Percentiles rank a stretch among this genome's conserved stretches.
Evolutionary conservation across 2,329 filamentous ascomycete species (phyloP).

Genomic region (Penicillium expansum): DNA sequence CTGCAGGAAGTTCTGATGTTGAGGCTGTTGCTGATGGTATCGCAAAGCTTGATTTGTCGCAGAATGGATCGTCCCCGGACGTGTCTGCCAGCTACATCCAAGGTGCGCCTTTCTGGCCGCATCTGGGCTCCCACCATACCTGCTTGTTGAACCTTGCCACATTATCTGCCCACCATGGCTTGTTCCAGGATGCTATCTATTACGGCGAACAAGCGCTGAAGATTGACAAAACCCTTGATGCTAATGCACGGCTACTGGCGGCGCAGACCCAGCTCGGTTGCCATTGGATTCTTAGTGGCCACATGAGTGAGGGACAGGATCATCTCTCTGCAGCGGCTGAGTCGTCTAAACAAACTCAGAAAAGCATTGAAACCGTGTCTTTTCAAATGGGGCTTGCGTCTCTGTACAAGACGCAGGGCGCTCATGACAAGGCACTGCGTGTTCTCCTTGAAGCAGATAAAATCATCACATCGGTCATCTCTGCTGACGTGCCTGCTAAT

Average conservation of each 20-base stretch:
- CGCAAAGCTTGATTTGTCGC: conserved; percentile 40
- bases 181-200: conserved; percentile 84
- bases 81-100: conserved; percentile 48
- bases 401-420: conserved; percentile 48
- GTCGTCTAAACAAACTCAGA: conserved; percentile 49
- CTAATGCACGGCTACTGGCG: conserved; percentile 53
- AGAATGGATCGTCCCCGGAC: conserved; percentile 32
- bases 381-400: conserved; percentile 45
- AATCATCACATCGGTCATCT: conserved; percentile 44
- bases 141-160: conserved; percentile 71
- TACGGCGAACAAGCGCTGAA: conserved; percentile 82
- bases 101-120: conserved; percentile 73
- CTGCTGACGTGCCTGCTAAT: conserved; percentile 31
- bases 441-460: conserved; percentile 51
- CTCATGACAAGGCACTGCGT: conserved; percentile 49
- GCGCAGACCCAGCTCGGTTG: conserved; percentile 48
- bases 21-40: conserved; percentile 40
- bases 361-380: conserved; percentile 54
- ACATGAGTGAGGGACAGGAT: conserved; percentile 52
- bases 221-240: conserved; percentile 67
- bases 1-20: conserved; percentile 30
- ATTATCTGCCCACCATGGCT: conserved; percentile 77
- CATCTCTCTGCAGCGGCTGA: conserved; percentile 58
- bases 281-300: conserved; percentile 51
- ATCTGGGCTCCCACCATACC: conserved; percentile 71